phyloP scores from a whole-genome alignment of 495 filamentous ascomycete genomes.

The Durotheca rogersii region DNA sequence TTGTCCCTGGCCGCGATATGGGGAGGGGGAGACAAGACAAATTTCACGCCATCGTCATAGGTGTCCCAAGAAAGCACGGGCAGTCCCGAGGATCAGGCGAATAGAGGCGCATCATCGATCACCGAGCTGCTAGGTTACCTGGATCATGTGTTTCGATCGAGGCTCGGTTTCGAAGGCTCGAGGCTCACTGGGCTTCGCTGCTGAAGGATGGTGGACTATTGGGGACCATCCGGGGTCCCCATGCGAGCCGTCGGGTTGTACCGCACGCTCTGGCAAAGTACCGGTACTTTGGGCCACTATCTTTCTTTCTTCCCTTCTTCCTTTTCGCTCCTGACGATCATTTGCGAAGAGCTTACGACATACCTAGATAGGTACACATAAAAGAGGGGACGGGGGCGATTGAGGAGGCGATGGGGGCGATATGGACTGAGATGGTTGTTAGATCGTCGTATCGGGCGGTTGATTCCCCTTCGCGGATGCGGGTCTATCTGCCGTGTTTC shows the following conservation, averaged over 20 bases:
- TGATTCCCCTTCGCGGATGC: not conserved
- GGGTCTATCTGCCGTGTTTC: too few relatives aligned
- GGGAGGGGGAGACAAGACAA: too few relatives aligned
- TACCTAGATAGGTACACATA: not conserved
- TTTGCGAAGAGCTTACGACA: slow-evolving; percentile 7
- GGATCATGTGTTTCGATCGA: slow-evolving; percentile 22
- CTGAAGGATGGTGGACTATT: slow-evolving; percentile 19
- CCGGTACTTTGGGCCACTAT: slow-evolving; percentile 16
- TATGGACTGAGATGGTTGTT: not conserved
- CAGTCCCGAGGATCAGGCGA: slow-evolving; percentile 20
- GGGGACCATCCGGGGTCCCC: slow-evolving; percentile 6
- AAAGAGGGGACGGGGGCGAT: too few relatives aligned
- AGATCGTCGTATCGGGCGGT: not conserved
- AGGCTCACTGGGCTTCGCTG: slow-evolving; percentile 7
- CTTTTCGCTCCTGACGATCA: slow-evolving; percentile 20
- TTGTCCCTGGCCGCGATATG: too few relatives aligned
- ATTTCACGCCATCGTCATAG: not conserved
- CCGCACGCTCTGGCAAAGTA: slow-evolving; percentile 22
- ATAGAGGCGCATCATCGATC: slow-evolving; percentile 24
- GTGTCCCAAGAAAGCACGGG: slow-evolving; percentile 2
- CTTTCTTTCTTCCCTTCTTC: too few relatives aligned
- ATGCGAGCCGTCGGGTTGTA: slow-evolving; percentile 8
- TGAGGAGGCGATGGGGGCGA: too few relatives aligned
- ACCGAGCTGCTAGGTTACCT: too few relatives aligned
- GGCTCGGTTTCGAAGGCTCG: slow-evolving; percentile 3